Evolutionary conservation across 2,329 filamentous ascomycete genomes (phyloP), one percentile per base, ranked within the genome.

Genomic region (Xylariaceae sp.): DNA sequence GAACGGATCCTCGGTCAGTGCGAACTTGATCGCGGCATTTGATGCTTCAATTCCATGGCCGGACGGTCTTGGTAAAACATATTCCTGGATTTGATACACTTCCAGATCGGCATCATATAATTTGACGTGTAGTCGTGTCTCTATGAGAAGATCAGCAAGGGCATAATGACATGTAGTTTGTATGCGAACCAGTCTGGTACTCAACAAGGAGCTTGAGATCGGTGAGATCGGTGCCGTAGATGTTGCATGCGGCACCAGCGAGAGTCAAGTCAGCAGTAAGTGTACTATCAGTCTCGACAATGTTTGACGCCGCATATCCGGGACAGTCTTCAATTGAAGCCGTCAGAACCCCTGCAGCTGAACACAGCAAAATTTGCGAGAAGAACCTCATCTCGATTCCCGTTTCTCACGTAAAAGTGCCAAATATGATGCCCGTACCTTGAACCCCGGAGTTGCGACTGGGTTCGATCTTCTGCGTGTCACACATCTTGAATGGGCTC

Each of bases 1-100:
- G 74, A 91, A 90, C 0, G 88, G 88, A 1, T 73, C 65, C 51
- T 72, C 68, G 1, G 68, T 73, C 58, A 76, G 74, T 34, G 71
- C 68, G 63, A 81, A 80, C 44, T 79, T 73, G 51, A 88, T 77
- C 18, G 62, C 57, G n/a, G 66, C 47, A 55, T 66, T 60, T 50
- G 61, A 61, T 34, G 64, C 59, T 17, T 60, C 58, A n/a, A 67
- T 53, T 23, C 62, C 62, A 34, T 58, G 52, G 39, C 55, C 60
- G 6, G 58, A 51, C 0, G 66, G 65, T 5, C 66, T 62, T 30
- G 66, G 61, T 8, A 68, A 39, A n/a, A 67, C 63, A n/a, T 63
- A 59, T 41, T 67, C 66, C 45, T 67, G 65, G 9, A 68, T 61
- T 45, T 68, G 64, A 39, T 65, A 68, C 15, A 68, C 65, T 51